These are phyloP conservation scores for Capsaspora owczarzaki DNA, from an alignment of 78 protist species.

Conservation along the genomic window DNA sequence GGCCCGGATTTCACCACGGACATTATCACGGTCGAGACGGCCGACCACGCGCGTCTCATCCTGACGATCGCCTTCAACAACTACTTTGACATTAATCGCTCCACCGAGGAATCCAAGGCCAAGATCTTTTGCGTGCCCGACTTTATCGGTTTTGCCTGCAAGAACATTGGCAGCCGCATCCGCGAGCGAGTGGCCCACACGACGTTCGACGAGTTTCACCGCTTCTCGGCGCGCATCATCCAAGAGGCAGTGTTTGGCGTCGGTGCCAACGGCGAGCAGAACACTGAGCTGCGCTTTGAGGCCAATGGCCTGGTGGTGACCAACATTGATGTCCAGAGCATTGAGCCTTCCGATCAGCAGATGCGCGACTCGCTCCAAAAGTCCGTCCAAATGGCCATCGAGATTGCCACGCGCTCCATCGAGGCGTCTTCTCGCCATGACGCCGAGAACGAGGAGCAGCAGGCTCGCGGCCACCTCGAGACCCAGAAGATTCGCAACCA, in stretches of 20 bases:
- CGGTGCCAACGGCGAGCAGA: conserved; percentile 33
- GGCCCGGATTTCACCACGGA: conserved; percentile 93
- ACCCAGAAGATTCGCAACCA: conserved; percentile 65
- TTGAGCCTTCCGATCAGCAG: conserved; percentile 86
- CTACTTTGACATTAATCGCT: conserved; percentile 39
- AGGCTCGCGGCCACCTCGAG: conserved; percentile 72
- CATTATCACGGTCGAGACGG: conserved; percentile 79
- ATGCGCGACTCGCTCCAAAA: conserved; percentile 74
- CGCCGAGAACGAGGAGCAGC: conserved; percentile 73
- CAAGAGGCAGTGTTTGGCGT: conserved; percentile 75
- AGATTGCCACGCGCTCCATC: conserved; percentile 80
- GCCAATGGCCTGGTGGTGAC: conserved; percentile 76
- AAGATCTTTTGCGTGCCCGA: conserved; percentile 80
- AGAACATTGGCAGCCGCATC: conserved; percentile 75
- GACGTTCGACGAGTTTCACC: conserved; percentile 87
- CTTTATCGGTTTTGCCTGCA: conserved; percentile 89
- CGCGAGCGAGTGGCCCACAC: conserved; percentile 80
- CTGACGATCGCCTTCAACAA: conserved; percentile 84
- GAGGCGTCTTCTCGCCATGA: conserved; percentile 79
- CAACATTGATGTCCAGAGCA: conserved; percentile 81
- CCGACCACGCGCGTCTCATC: conserved; percentile 83
- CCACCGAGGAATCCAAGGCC: conserved; percentile 30
- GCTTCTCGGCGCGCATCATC: conserved; percentile 72
- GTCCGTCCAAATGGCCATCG: conserved; percentile 41
- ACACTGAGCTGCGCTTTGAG: conserved; percentile 43